Conservation (phyloP, 129 eudicot species). For the Flaveria linearis region DNA sequence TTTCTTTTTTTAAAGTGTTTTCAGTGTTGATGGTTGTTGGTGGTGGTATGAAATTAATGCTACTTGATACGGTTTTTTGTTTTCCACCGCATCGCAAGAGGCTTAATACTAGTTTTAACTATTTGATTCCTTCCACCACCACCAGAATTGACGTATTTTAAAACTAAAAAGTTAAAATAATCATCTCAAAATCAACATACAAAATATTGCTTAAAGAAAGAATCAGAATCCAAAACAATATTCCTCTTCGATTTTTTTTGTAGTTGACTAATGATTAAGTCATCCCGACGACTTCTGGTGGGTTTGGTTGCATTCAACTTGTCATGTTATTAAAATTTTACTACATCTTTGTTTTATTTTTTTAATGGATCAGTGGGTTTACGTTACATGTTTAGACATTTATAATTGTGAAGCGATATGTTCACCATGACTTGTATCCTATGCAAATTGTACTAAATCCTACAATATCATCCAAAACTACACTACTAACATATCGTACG, state of each 20-base stretch:
- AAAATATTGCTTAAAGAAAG: background rate
- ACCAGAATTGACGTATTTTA: background rate
- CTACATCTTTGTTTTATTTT: background rate
- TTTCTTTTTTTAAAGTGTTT: too few species aligned
- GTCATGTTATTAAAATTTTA: background rate
- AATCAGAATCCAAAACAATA: slow-evolving; percentile 15
- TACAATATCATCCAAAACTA: background rate
- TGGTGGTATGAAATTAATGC: too few species aligned
- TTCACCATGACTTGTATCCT: background rate
- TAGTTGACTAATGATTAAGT: slow-evolving; percentile 26
- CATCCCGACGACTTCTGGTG: slow-evolving; percentile 24
- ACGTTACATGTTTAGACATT: background rate
- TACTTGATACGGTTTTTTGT: too few species aligned
- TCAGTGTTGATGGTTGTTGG: too few species aligned
- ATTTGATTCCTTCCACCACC: background rate
- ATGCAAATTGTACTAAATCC: background rate
- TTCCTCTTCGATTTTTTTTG: background rate
- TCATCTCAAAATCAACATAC: background rate
- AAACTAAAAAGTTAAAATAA: background rate
- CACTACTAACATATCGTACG: too few species aligned
- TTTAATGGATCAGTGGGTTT: too few species aligned
- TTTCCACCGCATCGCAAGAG: too few species aligned
- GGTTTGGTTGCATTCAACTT: slow-evolving; percentile 21
- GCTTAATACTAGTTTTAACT: background rate
- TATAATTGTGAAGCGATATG: background rate